phyloP scores from a whole-genome alignment of 179 eudicot genomes.

The Drosera spatulata region DNA sequence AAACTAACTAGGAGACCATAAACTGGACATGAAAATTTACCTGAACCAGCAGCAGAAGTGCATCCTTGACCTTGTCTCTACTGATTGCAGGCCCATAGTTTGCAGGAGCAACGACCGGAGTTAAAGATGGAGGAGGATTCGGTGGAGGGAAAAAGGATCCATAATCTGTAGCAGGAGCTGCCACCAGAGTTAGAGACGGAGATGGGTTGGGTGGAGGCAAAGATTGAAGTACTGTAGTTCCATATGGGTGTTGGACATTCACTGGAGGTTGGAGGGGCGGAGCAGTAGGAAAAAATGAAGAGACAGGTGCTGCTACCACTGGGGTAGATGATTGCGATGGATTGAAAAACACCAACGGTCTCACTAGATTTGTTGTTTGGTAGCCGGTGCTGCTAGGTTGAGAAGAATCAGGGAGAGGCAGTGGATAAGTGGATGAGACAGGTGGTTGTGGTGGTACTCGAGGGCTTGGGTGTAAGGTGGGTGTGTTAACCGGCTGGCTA shows the following conservation, averaged over 20 bases:
- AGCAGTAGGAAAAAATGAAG: constrained; percentile 46
- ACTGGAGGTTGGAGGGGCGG: constrained; percentile 50
- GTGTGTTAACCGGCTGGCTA: constrained; percentile 23
- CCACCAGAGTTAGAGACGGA: constrained; percentile 57
- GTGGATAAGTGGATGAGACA: constrained; percentile 31
- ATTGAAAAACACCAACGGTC: constrained; percentile 59
- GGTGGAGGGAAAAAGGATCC: no score
- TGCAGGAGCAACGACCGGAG: constrained; percentile 1
- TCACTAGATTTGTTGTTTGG: constrained; percentile 44
- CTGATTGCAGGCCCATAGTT: constrained; percentile 36
- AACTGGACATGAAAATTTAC: constrained; percentile 15
- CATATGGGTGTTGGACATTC: constrained; percentile 50
- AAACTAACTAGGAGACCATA: neutral
- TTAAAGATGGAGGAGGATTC: no score
- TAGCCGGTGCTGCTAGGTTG: constrained; percentile 30
- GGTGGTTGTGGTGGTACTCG: constrained; percentile 29
- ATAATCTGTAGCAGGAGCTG: constrained; percentile 19
- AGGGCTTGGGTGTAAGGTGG: constrained; percentile 26
- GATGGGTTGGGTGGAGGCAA: constrained; percentile 94
- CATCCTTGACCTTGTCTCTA: constrained; percentile 79
- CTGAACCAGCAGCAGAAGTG: constrained; percentile 75
- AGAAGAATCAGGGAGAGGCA: constrained; percentile 32
- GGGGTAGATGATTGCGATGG: constrained; percentile 35
- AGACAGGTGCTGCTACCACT: constrained; percentile 21
- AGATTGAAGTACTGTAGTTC: constrained; percentile 82